A percentile compares a stretch with the other conserved stretches of the same genome.
phyloP scores from a whole-genome alignment of 2,329 filamentous ascomycete species.

The Didymella keratinophila region DNA sequence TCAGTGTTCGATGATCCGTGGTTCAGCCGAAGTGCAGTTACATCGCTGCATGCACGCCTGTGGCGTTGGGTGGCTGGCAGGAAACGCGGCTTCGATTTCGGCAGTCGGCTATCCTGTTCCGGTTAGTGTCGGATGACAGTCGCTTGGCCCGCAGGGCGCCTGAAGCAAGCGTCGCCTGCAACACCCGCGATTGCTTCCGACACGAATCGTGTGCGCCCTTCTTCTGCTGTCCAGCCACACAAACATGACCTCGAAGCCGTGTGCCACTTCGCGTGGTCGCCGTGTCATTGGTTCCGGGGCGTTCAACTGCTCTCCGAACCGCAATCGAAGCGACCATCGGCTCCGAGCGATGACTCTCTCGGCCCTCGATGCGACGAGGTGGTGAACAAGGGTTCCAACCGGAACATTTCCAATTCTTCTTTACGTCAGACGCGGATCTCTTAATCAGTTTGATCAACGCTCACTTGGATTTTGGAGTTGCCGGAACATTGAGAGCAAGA shows the following conservation, averaged over 20 bases:
- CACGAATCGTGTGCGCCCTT: conserved; percentile 10
- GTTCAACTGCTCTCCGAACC: not conserved
- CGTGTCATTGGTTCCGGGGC: not conserved
- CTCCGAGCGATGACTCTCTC: not conserved
- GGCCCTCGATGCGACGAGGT: conserved; percentile 18
- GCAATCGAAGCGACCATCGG: conserved; percentile 2
- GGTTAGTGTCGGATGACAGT: conserved; percentile 1
- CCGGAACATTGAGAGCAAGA: not conserved
- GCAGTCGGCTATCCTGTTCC: conserved; percentile 4
- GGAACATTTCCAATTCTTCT: conserved; percentile 8
- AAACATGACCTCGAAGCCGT: not conserved
- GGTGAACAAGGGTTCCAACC: not conserved
- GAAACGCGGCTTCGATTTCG: conserved; percentile 9
- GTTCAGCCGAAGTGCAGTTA: not conserved
- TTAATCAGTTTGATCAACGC: not conserved
- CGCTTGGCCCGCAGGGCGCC: not conserved
- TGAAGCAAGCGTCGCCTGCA: conserved; percentile 3
- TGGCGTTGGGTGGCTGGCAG: conserved; percentile 4
- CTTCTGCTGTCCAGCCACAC: not conserved
- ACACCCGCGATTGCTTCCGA: conserved; percentile 7
- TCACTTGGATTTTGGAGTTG: no score
- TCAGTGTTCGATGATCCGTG: not conserved
- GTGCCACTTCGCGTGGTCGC: not conserved
- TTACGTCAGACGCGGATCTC: conserved; percentile 12
- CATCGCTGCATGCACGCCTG: conserved; percentile 6